Base-by-base conservation (phyloP, 345 rosid species). In the Cardiospermum halicacabum region DNA sequence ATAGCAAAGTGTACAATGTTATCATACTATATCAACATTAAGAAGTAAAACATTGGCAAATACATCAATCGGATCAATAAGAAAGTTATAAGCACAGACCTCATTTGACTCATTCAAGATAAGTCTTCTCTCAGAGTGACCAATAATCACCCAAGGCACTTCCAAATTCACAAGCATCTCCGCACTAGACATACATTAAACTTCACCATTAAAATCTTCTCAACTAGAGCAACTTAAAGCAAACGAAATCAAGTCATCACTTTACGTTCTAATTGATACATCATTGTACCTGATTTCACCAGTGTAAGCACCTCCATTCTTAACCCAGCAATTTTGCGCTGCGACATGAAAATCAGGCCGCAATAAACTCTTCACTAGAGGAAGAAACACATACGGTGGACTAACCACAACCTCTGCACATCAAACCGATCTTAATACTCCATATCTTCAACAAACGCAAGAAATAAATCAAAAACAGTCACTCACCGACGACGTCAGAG, bases 251-350 rank as follows among this genome's bases (percentile, higher is more conserved):
- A 26, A 18, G 22, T 4, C 32, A 25, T 27, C 5, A n/a, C 11
- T 26, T 18, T 32, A 7, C 36, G 36, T 34, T 1, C 10, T 34
- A 11, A 7, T 34, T 34, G 10, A 34, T 5, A 34, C 39, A 26
- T 47, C 25, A 0, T 9, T 11, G 64, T 72, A 89, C 98, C 97
- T 89, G 60, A 92, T 81, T 67, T 92, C 98, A 43, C 98, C 98
- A 0, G 98, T 92, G 87, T 69, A 92, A 61, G 98, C 98, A 73
- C 96, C 98, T 37, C 98, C 98, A 56, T 92, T 92, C 73, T 82
- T 83, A 40, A 92, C 91, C 98, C 96, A 92, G 60, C 96, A 92
- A 78, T 92, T 92, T 66, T 92, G 98, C 0, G 97, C 98, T 12
- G 96, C 94, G 43, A 89, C 96, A 67, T 80, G 81, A 40, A 93